A percentile compares a stretch with the other conserved stretches of the same genome.
Evolutionary conservation across 352 stramenopile genomes (phyloP).

Genomic region (Phytopythium sindhum): DNA sequence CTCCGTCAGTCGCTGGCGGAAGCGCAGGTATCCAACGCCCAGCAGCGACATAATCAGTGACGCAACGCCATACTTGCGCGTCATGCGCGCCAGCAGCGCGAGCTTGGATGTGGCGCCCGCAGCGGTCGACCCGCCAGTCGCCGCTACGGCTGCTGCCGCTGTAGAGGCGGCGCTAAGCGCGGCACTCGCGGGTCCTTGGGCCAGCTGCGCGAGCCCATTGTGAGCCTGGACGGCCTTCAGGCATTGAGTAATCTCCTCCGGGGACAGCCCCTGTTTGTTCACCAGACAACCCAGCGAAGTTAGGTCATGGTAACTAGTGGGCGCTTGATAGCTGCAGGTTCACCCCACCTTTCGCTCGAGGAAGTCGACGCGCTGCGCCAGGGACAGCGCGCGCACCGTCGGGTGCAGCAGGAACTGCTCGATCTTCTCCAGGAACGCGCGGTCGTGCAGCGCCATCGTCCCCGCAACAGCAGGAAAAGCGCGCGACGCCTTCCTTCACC

Average conservation of each 20-base stretch:
- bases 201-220: slow-evolving; percentile 50
- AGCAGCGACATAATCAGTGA: slow-evolving; percentile 29
- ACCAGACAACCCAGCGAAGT: not conserved
- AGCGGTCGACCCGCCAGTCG: not conserved
- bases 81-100: slow-evolving; percentile 17
- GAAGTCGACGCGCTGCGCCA: slow-evolving; percentile 72
- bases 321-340: not conserved
- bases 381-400: slow-evolving; percentile 51
- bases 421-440: slow-evolving; percentile 50
- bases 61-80: slow-evolving; percentile 32
- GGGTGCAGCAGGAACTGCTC: slow-evolving; percentile 71
- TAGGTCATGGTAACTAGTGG: not conserved
- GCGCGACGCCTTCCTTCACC: not conserved
- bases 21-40: slow-evolving; percentile 30
- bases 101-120: slow-evolving; percentile 10
- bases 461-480: not conserved
- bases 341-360: slow-evolving; percentile 56
- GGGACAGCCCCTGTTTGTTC: slow-evolving; percentile 34
- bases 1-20: slow-evolving; percentile 19
- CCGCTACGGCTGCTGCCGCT: not conserved
- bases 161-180: not conserved
- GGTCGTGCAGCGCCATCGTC: slow-evolving; percentile 20
- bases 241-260: slow-evolving; percentile 61
- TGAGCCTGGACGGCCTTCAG: slow-evolving; percentile 51
- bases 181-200: slow-evolving; percentile 4